Conservation (phyloP, 2,329 filamentous ascomycete species). For the Domatiomyces globalis region DNA sequence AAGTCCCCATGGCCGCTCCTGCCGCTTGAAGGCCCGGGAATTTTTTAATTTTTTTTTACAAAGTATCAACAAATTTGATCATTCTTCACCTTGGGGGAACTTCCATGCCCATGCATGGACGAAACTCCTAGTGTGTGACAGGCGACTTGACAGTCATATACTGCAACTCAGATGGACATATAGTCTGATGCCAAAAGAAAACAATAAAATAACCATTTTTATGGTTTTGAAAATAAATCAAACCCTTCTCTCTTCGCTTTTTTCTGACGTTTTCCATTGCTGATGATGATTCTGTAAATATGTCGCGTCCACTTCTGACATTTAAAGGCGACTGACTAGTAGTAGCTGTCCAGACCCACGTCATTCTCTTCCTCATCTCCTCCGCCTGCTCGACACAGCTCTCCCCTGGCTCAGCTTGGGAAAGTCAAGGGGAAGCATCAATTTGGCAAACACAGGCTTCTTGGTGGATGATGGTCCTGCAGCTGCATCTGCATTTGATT, state of each 20-base stretch:
- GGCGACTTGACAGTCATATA: constrained; percentile 1
- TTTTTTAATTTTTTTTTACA: too few relatives aligned
- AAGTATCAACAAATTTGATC: neutral
- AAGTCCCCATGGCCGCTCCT: constrained; percentile 15
- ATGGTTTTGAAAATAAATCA: too few relatives aligned
- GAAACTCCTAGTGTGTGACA: neutral
- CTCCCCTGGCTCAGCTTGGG: constrained; percentile 40
- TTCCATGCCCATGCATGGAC: neutral
- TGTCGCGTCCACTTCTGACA: too few relatives aligned
- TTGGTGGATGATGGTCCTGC: neutral
- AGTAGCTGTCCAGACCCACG: neutral
- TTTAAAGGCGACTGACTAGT: too few relatives aligned
- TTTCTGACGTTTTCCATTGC: too few relatives aligned
- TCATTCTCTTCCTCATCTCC: neutral
- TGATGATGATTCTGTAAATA: too few relatives aligned
- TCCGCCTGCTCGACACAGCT: neutral
- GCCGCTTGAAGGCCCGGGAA: constrained; percentile 3
- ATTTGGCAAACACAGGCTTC: constrained; percentile 46
- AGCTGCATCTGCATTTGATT: neutral
- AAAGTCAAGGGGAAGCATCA: constrained; percentile 69
- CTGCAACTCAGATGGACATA: neutral
- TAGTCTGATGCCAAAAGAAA: neutral
- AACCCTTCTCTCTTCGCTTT: too few relatives aligned
- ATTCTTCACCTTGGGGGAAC: neutral
- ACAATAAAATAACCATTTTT: too few relatives aligned